Percentiles rank a stretch among this genome's conserved stretches.
These are phyloP conservation scores for Citrus trifoliata DNA, from an alignment of 345 rosid genomes.

Conservation along the genomic window DNA sequence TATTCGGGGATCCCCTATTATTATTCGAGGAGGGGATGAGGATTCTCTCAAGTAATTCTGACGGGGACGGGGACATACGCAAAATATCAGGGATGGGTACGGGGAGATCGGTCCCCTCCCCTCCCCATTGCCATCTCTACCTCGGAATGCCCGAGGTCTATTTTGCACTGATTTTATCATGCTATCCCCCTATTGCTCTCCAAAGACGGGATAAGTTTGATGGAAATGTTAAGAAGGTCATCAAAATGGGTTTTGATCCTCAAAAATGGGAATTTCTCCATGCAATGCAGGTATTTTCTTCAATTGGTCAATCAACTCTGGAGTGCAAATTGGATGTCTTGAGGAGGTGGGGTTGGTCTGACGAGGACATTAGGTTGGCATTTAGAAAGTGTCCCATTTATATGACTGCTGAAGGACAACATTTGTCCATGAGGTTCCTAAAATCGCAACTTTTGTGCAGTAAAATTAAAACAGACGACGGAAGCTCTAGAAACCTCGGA, in stretches of 20 bases:
- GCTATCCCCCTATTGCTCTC: constrained; percentile 9
- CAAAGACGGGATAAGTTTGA: constrained; percentile 10
- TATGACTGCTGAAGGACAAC: too few relatives aligned
- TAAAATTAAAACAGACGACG: too few relatives aligned
- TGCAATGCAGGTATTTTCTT: constrained; percentile 18
- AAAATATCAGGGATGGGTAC: too few relatives aligned
- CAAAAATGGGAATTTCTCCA: constrained; percentile 14
- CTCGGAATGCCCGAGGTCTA: constrained; percentile 17
- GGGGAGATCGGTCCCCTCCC: too few relatives aligned
- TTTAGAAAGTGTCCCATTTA: constrained; percentile 32
- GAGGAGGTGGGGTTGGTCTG: constrained; percentile 29
- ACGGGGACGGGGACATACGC: too few relatives aligned
- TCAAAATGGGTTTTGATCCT: constrained; percentile 31
- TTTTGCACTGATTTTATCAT: constrained; percentile 11
- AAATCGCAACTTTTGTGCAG: too few relatives aligned
- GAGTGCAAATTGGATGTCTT: constrained; percentile 19
- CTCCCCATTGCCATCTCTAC: too few relatives aligned
- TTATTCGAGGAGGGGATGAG: too few relatives aligned
- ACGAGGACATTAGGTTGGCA: constrained; percentile 13
- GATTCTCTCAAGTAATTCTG: too few relatives aligned
- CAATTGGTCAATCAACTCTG: constrained; percentile 5
- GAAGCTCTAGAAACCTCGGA: too few relatives aligned
- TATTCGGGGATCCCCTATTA: too few relatives aligned
- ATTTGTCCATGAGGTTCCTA: too few relatives aligned
- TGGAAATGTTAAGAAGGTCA: constrained; percentile 17